Base-by-base conservation (phyloP, 1,139 yeast genomes). In the Hemisphaericaspora subhashii region DNA sequence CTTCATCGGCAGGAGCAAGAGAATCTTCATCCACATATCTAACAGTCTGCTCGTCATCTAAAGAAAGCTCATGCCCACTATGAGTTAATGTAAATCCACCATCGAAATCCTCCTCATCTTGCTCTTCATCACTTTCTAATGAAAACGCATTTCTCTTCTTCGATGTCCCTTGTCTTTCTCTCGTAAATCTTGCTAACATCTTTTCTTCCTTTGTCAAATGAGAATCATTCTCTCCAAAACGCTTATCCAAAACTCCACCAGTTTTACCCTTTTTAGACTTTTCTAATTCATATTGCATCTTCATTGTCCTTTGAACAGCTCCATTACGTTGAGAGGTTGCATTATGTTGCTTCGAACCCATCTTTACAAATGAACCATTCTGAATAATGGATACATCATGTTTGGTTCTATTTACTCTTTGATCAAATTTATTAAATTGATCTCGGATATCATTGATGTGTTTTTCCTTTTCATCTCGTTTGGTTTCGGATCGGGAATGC, bases 121-220 rank as follows among this genome's bases (percentile, higher is more conserved):
- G 79, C 42, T 83, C 92, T 46, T 86, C 94, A 34, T 87, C 95
- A 51, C 74, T 68, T 30, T 63, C 75, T 45, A 90, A 69, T 44
- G 86, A 81, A 58, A 82, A 90, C 40, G 81, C 60, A 35, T 80
- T 75, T 43, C 68, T 67, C 52, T 73, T 79, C 36, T 58, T 57
- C 15, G 73, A 68, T 2, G 79, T 66, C 37, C 77, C 73, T 58
- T 86, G 94, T 58, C 87, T 77, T 68, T 92, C 98, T 43, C 83
- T 77, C 1, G 96, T 86, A 65, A 88, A 94, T 66, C 98, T 81
- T 55, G 86, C 96, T 64, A 92, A 76, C 96, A 90, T 90, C 60
- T 86, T 87, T 54, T 92, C 97, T 61, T 94, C 98, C 11, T 82
- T 81, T 15, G 84, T 78, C 70, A 94, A 57, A 36, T 74, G 66